Conservation (phyloP, 345 rosid species). For the Lepidium aucheri region DNA sequence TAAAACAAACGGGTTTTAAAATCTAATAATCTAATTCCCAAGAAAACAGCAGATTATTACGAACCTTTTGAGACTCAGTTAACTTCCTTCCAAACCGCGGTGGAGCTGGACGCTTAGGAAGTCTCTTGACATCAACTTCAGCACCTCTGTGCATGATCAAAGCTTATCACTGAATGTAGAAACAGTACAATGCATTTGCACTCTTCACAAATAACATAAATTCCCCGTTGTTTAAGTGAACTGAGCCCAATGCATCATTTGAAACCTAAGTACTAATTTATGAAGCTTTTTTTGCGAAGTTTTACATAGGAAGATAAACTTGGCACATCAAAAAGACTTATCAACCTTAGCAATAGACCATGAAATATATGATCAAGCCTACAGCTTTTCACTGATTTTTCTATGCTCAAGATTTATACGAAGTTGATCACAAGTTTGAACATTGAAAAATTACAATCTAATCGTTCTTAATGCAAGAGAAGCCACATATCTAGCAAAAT, state of each 20-base stretch:
- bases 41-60: not conserved
- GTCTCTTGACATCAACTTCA: slow-evolving; percentile 75
- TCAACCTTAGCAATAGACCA: not conserved
- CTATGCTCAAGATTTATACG: not conserved
- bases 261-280: not conserved
- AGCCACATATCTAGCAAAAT: not conserved
- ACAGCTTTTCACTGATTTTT: not conserved
- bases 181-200: no score
- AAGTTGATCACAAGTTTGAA: not conserved
- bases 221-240: no score
- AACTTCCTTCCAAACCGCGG: slow-evolving; percentile 93
- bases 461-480: not conserved
- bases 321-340: not conserved
- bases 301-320: not conserved
- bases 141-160: slow-evolving; percentile 55
- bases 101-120: slow-evolving; percentile 91
- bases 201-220: no score
- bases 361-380: not conserved
- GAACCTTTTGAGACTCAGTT: slow-evolving; percentile 83
- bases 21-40: not conserved
- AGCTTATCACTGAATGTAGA: no score
- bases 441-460: not conserved
- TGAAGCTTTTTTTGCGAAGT: not conserved
- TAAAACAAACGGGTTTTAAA: not conserved
- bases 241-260: not conserved